phyloP scores from a whole-genome alignment of 345 rosid species.

The Anastatica hierochuntica region DNA sequence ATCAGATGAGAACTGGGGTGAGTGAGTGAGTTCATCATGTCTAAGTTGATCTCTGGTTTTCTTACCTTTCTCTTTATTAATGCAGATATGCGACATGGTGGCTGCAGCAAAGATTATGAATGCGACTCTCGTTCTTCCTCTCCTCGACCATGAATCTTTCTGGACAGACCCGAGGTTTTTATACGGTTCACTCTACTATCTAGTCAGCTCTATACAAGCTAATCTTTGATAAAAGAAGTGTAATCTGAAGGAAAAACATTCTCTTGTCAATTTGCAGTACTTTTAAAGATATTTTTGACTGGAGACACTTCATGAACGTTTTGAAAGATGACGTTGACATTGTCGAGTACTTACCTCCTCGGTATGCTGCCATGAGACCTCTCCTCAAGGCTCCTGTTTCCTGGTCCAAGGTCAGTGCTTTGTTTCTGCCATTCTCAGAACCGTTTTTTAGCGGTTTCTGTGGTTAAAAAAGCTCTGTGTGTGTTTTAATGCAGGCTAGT shows the following conservation, averaged over 20 bases:
- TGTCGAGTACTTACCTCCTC: conserved; percentile 67
- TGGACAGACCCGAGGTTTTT: conserved; percentile 99
- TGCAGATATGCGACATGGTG: conserved; percentile 97
- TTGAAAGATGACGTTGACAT: conserved; percentile 69
- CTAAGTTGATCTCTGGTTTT: no score
- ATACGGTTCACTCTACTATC: not conserved
- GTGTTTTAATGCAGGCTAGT: conserved; percentile 86
- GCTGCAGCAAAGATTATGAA: conserved; percentile 93
- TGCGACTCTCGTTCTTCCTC: conserved; percentile 94
- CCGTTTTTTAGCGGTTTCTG: no score
- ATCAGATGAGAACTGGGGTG: conserved; percentile 99
- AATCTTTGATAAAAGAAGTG: no score
- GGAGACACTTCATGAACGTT: conserved; percentile 75
- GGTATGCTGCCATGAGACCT: conserved; percentile 43
- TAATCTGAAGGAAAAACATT: no score
- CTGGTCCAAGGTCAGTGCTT: conserved; percentile 72
- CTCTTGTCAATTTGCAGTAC: conserved; percentile 46
- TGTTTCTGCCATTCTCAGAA: no score
- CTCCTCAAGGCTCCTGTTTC: conserved; percentile 83
- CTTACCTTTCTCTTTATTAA: no score
- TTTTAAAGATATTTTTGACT: conserved; percentile 92
- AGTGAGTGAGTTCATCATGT: conserved; percentile 23
- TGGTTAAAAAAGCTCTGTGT: no score
- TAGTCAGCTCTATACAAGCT: not conserved
- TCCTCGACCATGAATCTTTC: conserved; percentile 88